These are phyloP conservation scores for Wickerhamomyces sp. DNA, from an alignment of 1,139 yeast species.

Conservation along the genomic window DNA sequence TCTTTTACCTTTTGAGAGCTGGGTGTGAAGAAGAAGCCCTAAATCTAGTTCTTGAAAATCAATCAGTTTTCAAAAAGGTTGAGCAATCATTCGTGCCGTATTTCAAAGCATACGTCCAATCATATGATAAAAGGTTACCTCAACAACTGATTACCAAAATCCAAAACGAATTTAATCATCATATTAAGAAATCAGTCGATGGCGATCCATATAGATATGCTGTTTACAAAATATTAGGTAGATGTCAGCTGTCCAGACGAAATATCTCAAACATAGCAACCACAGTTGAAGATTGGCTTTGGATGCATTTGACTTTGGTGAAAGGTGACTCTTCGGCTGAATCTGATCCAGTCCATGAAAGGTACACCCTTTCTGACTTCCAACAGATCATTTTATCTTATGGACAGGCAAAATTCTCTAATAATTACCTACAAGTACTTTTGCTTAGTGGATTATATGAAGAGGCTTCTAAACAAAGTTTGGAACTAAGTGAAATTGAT, in stretches of 20 bases:
- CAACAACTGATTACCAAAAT: conserved; percentile 66
- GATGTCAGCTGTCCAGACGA: conserved; percentile 68
- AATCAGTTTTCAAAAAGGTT: conserved; percentile 65
- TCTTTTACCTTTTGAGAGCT: conserved; percentile 79
- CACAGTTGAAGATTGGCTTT: conserved; percentile 93
- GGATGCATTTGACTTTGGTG: conserved; percentile 83
- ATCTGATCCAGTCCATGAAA: conserved; percentile 58
- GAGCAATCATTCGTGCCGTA: conserved; percentile 84
- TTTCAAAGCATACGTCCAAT: conserved; percentile 65
- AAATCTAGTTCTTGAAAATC: conserved; percentile 48
- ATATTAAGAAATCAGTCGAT: conserved; percentile 64
- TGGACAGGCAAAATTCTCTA: conserved; percentile 71
- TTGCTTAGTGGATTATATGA: conserved; percentile 79
- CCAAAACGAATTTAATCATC: conserved; percentile 79
- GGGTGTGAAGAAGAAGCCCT: conserved; percentile 80
- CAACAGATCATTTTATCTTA: conserved; percentile 67
- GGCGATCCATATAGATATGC: conserved; percentile 91
- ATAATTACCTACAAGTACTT: conserved; percentile 71
- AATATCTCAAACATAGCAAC: conserved; percentile 70
- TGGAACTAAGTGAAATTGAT: conserved; percentile 69
- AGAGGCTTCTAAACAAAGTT: conserved; percentile 69
- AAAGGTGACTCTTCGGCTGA: conserved; percentile 45
- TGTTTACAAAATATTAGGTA: conserved; percentile 85
- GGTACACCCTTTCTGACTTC: conserved; percentile 67
- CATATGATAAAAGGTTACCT: conserved; percentile 51